Percentiles rank a stretch among this genome's conserved stretches.
phyloP scores from a whole-genome alignment of 305 asterid species.

The Fraxinus sp. region DNA sequence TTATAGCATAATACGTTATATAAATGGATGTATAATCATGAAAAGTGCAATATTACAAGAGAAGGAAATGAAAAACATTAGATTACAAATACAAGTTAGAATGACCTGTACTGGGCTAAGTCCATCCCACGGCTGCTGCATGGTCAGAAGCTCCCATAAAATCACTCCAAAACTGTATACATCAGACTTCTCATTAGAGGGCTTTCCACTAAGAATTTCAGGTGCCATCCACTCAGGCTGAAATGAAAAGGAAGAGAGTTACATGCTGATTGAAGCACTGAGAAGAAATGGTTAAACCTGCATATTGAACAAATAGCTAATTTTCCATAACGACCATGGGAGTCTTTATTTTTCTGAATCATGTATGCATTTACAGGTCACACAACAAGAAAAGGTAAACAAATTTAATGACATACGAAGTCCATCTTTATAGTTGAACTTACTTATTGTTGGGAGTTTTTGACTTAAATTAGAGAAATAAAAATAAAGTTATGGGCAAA shows the following conservation, averaged over 20 bases:
- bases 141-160: slow-evolving; percentile 84
- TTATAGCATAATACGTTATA: background rate
- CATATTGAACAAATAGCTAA: slow-evolving; percentile 19
- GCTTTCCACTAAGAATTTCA: slow-evolving; percentile 87
- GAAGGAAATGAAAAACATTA: background rate
- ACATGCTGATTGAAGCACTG: slow-evolving; percentile 28
- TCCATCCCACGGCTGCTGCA: slow-evolving; percentile 92
- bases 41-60: background rate
- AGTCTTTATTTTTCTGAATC: slow-evolving; percentile 10
- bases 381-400: background rate
- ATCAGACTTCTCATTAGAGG: slow-evolving; percentile 86
- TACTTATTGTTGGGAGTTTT: background rate
- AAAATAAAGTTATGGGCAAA: background rate
- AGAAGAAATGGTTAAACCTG: slow-evolving; percentile 25
- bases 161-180: slow-evolving; percentile 84
- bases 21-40: background rate
- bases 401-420: background rate
- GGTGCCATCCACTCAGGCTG: slow-evolving; percentile 99
- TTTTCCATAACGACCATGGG: slow-evolving; percentile 2
- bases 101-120: slow-evolving; percentile 86
- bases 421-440: background rate
- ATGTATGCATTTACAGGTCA: background rate
- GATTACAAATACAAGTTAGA: background rate
- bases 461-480: background rate
- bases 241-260: slow-evolving; percentile 40